Conservation (phyloP, 768 basidiomycete genomes). For the Termitomyces sp. region DNA sequence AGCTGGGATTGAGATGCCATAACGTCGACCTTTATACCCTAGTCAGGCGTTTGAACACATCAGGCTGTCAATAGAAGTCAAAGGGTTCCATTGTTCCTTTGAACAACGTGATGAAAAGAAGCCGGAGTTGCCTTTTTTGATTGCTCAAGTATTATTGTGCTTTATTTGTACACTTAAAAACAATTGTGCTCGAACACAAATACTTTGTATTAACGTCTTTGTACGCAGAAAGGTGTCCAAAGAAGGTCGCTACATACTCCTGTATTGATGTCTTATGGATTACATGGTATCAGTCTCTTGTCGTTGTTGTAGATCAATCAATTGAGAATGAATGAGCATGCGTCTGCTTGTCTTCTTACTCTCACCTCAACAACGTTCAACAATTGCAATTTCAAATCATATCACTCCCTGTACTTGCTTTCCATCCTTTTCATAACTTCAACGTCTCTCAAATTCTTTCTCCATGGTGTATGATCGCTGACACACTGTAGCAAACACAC, state of each 20-base stretch:
- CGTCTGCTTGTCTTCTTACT: too few relatives aligned
- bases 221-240: neutral
- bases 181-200: neutral
- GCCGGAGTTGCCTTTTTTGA: neutral
- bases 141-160: neutral
- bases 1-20: neutral
- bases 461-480: too few relatives aligned
- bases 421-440: too few relatives aligned
- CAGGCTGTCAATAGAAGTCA: constrained; percentile 1
- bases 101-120: neutral
- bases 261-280: too few relatives aligned
- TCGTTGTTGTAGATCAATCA: too few relatives aligned
- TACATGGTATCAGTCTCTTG: too few relatives aligned
- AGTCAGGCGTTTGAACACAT: neutral
- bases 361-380: too few relatives aligned
- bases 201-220: too few relatives aligned
- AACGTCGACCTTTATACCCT: neutral
- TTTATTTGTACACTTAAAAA: neutral
- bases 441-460: neutral
- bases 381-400: too few relatives aligned
- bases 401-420: too few relatives aligned
- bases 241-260: neutral
- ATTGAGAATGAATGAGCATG: too few relatives aligned
- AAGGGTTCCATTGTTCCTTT: constrained; percentile 2
- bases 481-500: neutral